A percentile compares a stretch with the other conserved stretches of the same genome.
phyloP scores from a whole-genome alignment of 306 rosid species.

The Malus sieversii region DNA sequence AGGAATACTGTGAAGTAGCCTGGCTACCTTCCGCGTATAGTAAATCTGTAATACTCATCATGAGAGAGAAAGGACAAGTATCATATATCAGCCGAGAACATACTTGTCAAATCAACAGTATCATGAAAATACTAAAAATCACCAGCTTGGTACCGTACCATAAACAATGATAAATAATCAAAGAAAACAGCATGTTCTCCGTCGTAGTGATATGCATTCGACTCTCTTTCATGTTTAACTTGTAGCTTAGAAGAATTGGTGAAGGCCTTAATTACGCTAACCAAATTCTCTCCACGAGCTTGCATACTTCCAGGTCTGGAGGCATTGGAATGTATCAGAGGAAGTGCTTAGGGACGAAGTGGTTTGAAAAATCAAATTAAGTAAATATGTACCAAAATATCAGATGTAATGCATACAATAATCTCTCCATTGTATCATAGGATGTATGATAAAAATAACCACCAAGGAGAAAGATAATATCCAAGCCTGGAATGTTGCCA shows the following conservation, averaged over 20 bases:
- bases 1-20: slow-evolving; percentile 74
- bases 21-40: slow-evolving; percentile 75
- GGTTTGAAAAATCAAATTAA: slow-evolving; percentile 24
- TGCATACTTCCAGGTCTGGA: slow-evolving; percentile 97
- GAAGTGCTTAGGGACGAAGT: slow-evolving; percentile 25
- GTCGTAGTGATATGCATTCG: slow-evolving; percentile 27
- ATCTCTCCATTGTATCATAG: slow-evolving; percentile 84
- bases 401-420: slow-evolving; percentile 68
- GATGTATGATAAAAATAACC: slow-evolving; percentile 99
- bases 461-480: slow-evolving; percentile 90
- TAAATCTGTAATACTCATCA: slow-evolving; percentile 50
- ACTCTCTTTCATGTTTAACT: slow-evolving; percentile 39
- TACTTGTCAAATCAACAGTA: slow-evolving; percentile 11
- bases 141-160: slow-evolving; percentile 56
- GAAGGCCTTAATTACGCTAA: slow-evolving; percentile 77
- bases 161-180: slow-evolving; percentile 81
- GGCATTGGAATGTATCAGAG: slow-evolving; percentile 37
- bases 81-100: slow-evolving; percentile 2
- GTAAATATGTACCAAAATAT: slow-evolving; percentile 41
- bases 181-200: slow-evolving; percentile 80
- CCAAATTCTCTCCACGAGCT: slow-evolving; percentile 97
- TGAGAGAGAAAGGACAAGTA: slow-evolving; percentile 13
- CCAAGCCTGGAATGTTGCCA: slow-evolving; percentile 94
- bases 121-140: slow-evolving; percentile 13
- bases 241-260: slow-evolving; percentile 67